phyloP scores from a whole-genome alignment of 805 yeast species.

The Metschnikowia chrysomelidarum region DNA sequence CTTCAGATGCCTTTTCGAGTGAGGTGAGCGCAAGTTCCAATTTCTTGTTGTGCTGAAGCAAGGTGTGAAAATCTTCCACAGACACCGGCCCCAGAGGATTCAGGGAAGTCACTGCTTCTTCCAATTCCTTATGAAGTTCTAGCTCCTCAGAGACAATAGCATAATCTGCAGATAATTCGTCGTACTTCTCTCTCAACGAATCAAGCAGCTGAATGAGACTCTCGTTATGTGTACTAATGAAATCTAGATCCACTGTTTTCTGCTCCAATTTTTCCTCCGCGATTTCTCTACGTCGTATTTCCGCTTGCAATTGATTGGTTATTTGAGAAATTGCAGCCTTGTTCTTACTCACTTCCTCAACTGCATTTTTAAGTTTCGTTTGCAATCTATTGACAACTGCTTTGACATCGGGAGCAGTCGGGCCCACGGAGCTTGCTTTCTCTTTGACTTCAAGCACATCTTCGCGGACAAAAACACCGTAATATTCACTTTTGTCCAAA shows the following conservation, averaged over 20 bases:
- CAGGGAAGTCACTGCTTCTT: slow-evolving; percentile 26
- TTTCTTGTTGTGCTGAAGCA: slow-evolving; percentile 33
- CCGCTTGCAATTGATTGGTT: slow-evolving; percentile 11
- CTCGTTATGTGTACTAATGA: slow-evolving; percentile 33
- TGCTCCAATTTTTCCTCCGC: slow-evolving; percentile 30
- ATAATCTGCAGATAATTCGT: slow-evolving; percentile 29
- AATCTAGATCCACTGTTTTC: slow-evolving; percentile 44
- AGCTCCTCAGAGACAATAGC: slow-evolving; percentile 35
- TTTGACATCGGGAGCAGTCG: slow-evolving; percentile 15
- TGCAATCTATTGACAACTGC: slow-evolving; percentile 44
- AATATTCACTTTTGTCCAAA: slow-evolving; percentile 25
- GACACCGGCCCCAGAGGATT: slow-evolving; percentile 14
- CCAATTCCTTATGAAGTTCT: slow-evolving; percentile 37
- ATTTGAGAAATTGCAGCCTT: slow-evolving; percentile 19
- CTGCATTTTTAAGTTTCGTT: slow-evolving; percentile 38
- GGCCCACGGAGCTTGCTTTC: background rate
- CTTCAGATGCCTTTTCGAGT: slow-evolving; percentile 23
- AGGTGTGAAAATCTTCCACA: slow-evolving; percentile 19
- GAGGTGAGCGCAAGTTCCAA: slow-evolving; percentile 43
- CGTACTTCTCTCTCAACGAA: slow-evolving; percentile 28
- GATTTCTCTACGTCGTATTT: slow-evolving; percentile 2
- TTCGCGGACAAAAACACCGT: slow-evolving; percentile 53
- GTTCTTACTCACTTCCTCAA: slow-evolving; percentile 24
- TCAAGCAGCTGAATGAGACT: slow-evolving; percentile 25
- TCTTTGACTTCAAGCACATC: slow-evolving; percentile 20